These are phyloP conservation scores for Apiospora malaysiana DNA, from an alignment of 2,329 filamentous ascomycete genomes.

Conservation along the genomic window DNA sequence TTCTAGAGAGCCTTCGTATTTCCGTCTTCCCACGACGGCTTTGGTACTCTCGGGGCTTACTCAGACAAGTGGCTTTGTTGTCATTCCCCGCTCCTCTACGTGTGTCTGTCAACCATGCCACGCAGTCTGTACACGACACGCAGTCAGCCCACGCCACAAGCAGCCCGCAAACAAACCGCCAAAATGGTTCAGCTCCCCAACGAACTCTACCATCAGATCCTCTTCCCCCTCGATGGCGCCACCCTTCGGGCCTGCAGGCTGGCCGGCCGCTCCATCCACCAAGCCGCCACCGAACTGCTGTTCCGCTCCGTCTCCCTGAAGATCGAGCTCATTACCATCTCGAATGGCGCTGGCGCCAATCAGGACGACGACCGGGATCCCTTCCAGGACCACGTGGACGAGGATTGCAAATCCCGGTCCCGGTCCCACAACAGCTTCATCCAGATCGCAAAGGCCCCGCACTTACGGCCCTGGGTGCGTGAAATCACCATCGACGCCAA, in stretches of 20 bases:
- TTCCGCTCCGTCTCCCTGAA: not conserved
- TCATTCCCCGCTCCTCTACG: no score
- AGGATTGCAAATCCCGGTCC: no score
- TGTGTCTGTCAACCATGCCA: no score
- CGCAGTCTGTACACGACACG: no score
- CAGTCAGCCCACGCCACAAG: no score
- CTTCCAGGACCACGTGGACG: no score
- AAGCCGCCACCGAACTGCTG: not conserved
- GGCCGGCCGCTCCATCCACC: not conserved
- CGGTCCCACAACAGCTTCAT: not conserved
- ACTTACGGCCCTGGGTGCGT: not conserved
- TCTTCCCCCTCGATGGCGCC: not conserved
- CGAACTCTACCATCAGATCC: not conserved
- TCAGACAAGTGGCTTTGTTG: no score
- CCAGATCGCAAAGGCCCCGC: not conserved
- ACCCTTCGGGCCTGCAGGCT: not conserved
- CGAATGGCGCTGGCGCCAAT: no score
- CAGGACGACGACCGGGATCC: no score
- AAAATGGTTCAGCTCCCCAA: not conserved
- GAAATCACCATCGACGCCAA: not conserved
- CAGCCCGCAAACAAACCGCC: not conserved
- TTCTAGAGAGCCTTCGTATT: no score
- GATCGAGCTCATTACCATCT: not conserved
- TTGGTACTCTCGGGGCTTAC: no score
- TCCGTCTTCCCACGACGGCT: no score